These are phyloP conservation scores for Pseudozyma sp. DNA, from an alignment of 1,284 basidiomycete species.

Conservation along the genomic window DNA sequence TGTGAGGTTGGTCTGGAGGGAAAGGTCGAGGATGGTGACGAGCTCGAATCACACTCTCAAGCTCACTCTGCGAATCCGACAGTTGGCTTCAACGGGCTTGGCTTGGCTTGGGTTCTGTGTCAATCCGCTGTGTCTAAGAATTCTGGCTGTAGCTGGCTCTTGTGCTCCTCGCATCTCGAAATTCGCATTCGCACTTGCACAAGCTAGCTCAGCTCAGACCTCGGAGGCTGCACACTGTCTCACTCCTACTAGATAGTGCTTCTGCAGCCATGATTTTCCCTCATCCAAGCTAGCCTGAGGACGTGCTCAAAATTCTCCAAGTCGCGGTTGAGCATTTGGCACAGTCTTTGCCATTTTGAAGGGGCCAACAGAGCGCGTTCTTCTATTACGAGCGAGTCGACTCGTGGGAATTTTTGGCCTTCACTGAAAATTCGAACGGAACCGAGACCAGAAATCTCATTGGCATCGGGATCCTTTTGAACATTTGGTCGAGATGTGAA, in stretches of 20 bases:
- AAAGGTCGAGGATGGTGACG: constrained; percentile 32
- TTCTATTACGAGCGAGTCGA: neutral
- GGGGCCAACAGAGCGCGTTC: constrained; percentile 8
- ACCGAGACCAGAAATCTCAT: constrained; percentile 10
- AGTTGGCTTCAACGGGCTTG: neutral
- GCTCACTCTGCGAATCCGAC: neutral
- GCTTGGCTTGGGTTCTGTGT: constrained; percentile 2
- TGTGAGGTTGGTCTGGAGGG: constrained; percentile 46
- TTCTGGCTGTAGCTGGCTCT: neutral
- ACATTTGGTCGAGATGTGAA: neutral
- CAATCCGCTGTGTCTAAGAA: neutral
- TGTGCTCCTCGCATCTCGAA: neutral
- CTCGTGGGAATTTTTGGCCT: constrained; percentile 41
- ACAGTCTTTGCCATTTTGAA: neutral
- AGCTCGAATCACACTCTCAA: constrained; percentile 18
- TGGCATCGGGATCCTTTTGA: neutral
- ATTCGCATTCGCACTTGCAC: neutral
- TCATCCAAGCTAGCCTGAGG: no score
- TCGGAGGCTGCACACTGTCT: no score
- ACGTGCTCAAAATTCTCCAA: neutral
- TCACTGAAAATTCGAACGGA: neutral
- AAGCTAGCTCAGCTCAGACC: neutral
- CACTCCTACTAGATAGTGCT: neutral
- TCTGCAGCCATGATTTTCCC: no score
- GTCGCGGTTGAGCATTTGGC: neutral